phyloP scores from a whole-genome alignment of 805 yeast genomes.

The Ogataea saltuana region DNA sequence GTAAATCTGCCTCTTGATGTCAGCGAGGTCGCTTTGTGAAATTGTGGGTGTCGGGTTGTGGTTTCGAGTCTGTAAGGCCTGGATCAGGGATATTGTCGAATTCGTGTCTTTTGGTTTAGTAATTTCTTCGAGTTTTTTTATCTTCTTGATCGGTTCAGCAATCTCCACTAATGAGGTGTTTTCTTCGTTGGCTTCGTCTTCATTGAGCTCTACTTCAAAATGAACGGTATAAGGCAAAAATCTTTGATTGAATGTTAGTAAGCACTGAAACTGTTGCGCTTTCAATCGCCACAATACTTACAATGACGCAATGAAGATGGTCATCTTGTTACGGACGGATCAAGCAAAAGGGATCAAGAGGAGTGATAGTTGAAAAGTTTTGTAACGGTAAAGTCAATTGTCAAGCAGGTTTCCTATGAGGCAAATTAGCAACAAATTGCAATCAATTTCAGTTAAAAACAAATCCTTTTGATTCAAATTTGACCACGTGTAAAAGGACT shows the following conservation, averaged over 20 bases:
- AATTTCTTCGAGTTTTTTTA: constrained; percentile 10
- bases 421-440: not conserved
- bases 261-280: constrained; percentile 4
- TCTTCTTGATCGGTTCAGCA: constrained; percentile 28
- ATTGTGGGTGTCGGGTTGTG: constrained; percentile 13
- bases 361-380: no score
- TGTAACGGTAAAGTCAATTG: no score
- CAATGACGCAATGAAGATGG: constrained; percentile 70
- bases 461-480: not conserved
- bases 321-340: no score
- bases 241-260: constrained; percentile 30
- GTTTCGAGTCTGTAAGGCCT: constrained; percentile 21
- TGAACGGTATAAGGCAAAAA: constrained; percentile 79
- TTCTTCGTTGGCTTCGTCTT: constrained; percentile 12
- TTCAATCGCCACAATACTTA: constrained; percentile 38
- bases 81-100: constrained; percentile 29
- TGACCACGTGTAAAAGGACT: not conserved
- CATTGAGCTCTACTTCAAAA: constrained; percentile 43
- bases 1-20: constrained; percentile 6
- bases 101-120: constrained; percentile 12
- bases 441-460: not conserved
- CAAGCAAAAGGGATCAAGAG: no score
- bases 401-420: no score
- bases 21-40: constrained; percentile 11
- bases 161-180: constrained; percentile 26